phyloP scores from a whole-genome alignment of 139 green algal genomes.

The Haematococcus lacustris region DNA sequence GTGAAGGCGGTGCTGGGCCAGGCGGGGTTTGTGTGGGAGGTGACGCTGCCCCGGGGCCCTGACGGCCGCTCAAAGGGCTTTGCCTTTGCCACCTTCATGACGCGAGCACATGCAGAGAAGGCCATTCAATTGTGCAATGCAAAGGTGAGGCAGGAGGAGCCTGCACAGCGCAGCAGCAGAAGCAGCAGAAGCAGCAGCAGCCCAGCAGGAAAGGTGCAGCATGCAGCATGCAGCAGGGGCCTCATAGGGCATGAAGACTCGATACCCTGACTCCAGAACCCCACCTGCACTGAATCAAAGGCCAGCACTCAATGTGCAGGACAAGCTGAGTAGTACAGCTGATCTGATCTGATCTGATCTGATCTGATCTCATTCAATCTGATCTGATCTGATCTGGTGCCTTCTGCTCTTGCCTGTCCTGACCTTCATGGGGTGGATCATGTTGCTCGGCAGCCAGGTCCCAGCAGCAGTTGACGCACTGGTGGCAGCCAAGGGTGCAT shows the following conservation, averaged over 20 bases:
- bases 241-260: not conserved
- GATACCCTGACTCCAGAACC: not conserved
- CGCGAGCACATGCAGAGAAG: constrained; percentile 54
- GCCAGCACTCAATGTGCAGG: no score
- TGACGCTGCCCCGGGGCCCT: constrained; percentile 52
- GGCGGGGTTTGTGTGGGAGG: constrained; percentile 70
- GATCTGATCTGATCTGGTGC: no score
- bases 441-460: no score
- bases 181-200: no score
- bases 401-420: no score
- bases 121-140: constrained; percentile 78
- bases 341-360: no score
- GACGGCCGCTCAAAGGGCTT: constrained; percentile 70
- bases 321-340: no score
- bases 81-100: constrained; percentile 84
- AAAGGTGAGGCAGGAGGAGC: constrained; percentile 31
- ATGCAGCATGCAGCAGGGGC: not conserved
- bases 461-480: no score
- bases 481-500: no score
- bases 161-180: no score
- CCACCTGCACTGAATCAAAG: not conserved
- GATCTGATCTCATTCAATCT: no score
- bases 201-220: not conserved
- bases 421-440: no score
- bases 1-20: constrained; percentile 34